Evolutionary conservation across 2,329 filamentous ascomycete species (phyloP), one percentile per base, ranked within the genome.

Genomic region (Ceratocystis alfenasii): DNA sequence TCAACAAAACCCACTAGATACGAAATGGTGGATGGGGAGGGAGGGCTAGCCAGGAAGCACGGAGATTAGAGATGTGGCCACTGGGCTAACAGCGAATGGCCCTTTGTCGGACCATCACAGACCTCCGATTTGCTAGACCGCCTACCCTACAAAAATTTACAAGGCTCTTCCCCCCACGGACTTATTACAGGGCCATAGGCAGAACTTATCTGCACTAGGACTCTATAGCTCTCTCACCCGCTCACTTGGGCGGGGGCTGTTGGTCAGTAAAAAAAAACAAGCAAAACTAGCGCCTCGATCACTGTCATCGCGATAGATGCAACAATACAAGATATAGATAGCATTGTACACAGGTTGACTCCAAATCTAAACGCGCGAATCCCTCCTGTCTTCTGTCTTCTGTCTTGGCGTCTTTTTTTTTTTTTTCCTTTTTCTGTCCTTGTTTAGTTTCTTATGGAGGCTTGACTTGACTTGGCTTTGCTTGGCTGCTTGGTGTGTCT

Each of bases 401-500:
- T 41, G 36, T 28, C 48, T 28, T 53, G 48, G 48, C 20, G 25
- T 1, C 10, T 22, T 28, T 22, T 53, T 48, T 22, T 48, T 20
- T 20, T 48, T 3, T 30, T 59, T 10, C 5, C 8, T 53, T 28
- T 6, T 20, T 48, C 55, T 59, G 28, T n/a, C 3, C 30, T 59
- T 33, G 55, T 30, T 5, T 59, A 17, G 15, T 36, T 59, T 17
- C n/a, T 59, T 28, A 59, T 59, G 55, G 28, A 59, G 55, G 55
- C 55, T 59, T 59, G 55, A 59, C 17, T 36, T n/a, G 55, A 59
- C 25, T 59, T 59, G 53, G 28, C 53, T 59, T 57, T 8, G 50
- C 55, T 59, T 59, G 55, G 55, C 50, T 20, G 50, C 55, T 59
- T 59, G 55, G 55, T 28, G 28, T 59, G 28, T 20, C 55, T 59